Evolutionary conservation across 805 yeast genomes (phyloP).

Genomic region (Kuraishia piskuri): DNA sequence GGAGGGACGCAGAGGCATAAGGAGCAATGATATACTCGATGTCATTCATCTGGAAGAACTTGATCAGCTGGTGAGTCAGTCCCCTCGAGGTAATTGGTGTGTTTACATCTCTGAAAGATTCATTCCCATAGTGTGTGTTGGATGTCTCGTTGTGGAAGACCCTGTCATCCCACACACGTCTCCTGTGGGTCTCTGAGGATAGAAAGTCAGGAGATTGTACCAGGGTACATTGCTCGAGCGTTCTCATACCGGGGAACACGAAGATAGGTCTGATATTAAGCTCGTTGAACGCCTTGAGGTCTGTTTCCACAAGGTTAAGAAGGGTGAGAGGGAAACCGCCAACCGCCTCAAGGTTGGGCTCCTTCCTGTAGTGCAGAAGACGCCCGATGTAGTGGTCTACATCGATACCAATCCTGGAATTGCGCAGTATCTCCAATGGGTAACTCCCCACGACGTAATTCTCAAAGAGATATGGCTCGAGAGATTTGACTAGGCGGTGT

Average conservation of each 20-base stretch:
- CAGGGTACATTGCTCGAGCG: constrained; percentile 22
- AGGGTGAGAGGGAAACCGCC: constrained; percentile 75
- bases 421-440: constrained; percentile 56
- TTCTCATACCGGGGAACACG: constrained; percentile 63
- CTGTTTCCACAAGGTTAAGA: constrained; percentile 46
- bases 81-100: constrained; percentile 42
- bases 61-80: constrained; percentile 46
- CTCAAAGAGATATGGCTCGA: constrained; percentile 65
- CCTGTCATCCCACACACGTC: constrained; percentile 36
- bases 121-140: constrained; percentile 18
- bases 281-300: constrained; percentile 51
- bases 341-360: constrained; percentile 62
- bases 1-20: constrained; percentile 61
- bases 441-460: constrained; percentile 50
- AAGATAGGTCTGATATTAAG: constrained; percentile 70
- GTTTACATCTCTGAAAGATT: constrained; percentile 44
- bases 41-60: constrained; percentile 43
- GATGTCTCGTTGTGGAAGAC: constrained; percentile 9
- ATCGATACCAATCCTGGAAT: constrained; percentile 74
- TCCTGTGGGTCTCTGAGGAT: constrained; percentile 33
- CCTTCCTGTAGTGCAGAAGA: constrained; percentile 52
- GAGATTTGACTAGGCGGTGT: constrained; percentile 39
- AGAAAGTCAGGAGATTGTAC: constrained; percentile 16
- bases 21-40: constrained; percentile 76
- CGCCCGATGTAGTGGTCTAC: constrained; percentile 70